Conservation (phyloP, 192 early-diverging fungal species). For the Haplosporangium gracile region DNA sequence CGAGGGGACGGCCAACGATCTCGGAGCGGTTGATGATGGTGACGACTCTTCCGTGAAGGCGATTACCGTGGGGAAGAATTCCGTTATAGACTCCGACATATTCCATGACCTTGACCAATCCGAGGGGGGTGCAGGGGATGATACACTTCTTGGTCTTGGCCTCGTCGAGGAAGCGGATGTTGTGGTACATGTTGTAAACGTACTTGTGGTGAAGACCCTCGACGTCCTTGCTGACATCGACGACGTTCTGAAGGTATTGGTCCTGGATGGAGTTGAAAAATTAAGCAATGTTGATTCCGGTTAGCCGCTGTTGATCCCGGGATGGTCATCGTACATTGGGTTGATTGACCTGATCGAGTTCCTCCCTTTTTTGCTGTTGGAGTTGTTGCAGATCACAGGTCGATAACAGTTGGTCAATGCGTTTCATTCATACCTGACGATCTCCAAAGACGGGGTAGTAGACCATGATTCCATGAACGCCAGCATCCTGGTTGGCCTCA, state of each 20-base stretch:
- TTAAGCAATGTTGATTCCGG: conserved; percentile 6
- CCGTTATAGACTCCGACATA: conserved; percentile 95
- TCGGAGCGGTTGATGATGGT: conserved; percentile 96
- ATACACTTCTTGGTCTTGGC: conserved; percentile 92
- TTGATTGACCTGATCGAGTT: not conserved
- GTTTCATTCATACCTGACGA: conserved; percentile 72
- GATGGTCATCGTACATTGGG: not conserved
- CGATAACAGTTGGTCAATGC: not conserved
- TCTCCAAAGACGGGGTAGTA: conserved; percentile 99
- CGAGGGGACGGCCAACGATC: conserved; percentile 97
- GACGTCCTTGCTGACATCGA: conserved; percentile 92
- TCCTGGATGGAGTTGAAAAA: conserved; percentile 65
- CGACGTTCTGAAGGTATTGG: conserved; percentile 93
- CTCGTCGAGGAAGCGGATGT: conserved; percentile 91
- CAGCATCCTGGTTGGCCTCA: conserved; percentile 88
- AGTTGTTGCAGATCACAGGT: too few relatives aligned
- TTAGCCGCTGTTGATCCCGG: not conserved
- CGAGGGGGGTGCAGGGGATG: conserved; percentile 98
- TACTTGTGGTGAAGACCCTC: conserved; percentile 97
- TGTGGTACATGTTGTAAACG: conserved; percentile 97
- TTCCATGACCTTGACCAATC: conserved; percentile 96
- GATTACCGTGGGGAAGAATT: conserved; percentile 91
- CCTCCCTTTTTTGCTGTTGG: not conserved
- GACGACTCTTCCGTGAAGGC: conserved; percentile 93
- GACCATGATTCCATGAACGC: conserved; percentile 96